Conservation (phyloP, 2,329 filamentous ascomycete genomes). For the Xylaria sp. region DNA sequence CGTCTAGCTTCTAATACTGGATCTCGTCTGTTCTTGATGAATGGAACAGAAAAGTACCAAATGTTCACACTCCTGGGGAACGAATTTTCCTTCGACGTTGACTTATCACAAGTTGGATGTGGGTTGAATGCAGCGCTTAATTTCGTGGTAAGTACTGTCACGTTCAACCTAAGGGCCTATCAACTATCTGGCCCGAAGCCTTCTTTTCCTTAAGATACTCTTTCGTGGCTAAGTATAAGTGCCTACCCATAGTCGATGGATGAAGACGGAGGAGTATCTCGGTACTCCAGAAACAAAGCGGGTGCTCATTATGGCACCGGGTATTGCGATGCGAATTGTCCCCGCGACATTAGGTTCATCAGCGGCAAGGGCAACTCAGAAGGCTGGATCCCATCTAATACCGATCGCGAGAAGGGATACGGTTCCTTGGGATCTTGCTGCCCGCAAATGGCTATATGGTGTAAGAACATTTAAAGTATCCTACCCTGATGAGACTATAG, state of each 20-base stretch:
- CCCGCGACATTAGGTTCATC: slow-evolving; percentile 61
- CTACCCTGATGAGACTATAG: not conserved
- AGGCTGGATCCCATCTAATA: slow-evolving; percentile 57
- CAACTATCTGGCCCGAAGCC: not conserved
- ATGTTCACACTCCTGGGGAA: slow-evolving; percentile 66
- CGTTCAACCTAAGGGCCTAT: not conserved
- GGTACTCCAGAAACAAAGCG: slow-evolving; percentile 50
- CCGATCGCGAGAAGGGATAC: slow-evolving; percentile 59
- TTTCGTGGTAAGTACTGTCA: slow-evolving; percentile 48
- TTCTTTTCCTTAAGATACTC: not conserved
- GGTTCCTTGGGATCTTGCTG: slow-evolving; percentile 63
- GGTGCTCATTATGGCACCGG: slow-evolving; percentile 66
- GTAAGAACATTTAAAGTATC: not conserved
- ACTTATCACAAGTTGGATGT: slow-evolving; percentile 66
- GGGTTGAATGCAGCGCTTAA: slow-evolving; percentile 72
- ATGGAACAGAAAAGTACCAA: slow-evolving; percentile 64
- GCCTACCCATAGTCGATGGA: not conserved
- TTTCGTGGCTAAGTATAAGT: not conserved
- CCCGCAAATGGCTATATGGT: slow-evolving; percentile 59
- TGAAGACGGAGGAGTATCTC: not conserved
- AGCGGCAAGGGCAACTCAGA: slow-evolving; percentile 59
- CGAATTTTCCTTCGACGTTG: slow-evolving; percentile 72
- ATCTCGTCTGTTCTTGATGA: slow-evolving; percentile 67
- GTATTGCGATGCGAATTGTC: slow-evolving; percentile 62
- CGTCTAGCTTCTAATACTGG: slow-evolving; percentile 32